Evolutionary conservation across 1,139 yeast genomes (phyloP).

Genomic region (Saccharomycopsis phalli): DNA sequence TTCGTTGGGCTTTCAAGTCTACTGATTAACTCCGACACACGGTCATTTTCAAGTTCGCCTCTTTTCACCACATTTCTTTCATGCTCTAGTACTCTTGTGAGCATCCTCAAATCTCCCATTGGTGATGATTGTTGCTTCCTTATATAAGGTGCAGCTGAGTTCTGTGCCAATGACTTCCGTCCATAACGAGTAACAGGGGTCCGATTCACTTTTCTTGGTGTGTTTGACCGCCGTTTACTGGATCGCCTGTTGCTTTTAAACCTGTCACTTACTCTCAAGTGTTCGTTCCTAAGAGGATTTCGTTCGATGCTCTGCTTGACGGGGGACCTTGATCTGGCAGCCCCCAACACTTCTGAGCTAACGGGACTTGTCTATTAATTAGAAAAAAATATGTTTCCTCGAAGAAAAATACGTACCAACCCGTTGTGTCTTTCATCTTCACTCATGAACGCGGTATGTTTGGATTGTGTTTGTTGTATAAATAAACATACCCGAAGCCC

Average conservation of each 20-base stretch:
- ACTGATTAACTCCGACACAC: neutral
- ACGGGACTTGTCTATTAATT: too few species aligned
- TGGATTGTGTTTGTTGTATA: too few species aligned
- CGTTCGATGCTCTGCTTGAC: constrained; percentile 7
- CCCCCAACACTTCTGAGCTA: too few species aligned
- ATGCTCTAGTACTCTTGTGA: constrained; percentile 11
- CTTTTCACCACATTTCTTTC: constrained; percentile 11
- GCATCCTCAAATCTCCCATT: constrained; percentile 11
- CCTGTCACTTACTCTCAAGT: too few species aligned
- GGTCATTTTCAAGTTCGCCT: neutral
- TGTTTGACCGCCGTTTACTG: constrained; percentile 2
- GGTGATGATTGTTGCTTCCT: constrained; percentile 7
- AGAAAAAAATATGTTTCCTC: too few species aligned
- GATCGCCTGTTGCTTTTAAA: constrained; percentile 5
- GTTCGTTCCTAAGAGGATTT: too few species aligned
- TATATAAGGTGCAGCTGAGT: constrained; percentile 1
- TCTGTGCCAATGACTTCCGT: constrained; percentile 9
- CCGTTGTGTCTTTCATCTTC: too few species aligned
- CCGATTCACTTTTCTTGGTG: constrained; percentile 6
- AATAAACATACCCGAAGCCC: too few species aligned
- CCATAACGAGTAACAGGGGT: constrained; percentile 12
- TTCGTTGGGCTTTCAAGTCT: constrained; percentile 2
- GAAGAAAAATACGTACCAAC: too few species aligned
- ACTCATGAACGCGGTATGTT: too few species aligned
- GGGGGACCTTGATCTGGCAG: constrained; percentile 3